Base-by-base conservation (phyloP, 495 filamentous ascomycete species). In the Penicilliopsis zonata region DNA sequence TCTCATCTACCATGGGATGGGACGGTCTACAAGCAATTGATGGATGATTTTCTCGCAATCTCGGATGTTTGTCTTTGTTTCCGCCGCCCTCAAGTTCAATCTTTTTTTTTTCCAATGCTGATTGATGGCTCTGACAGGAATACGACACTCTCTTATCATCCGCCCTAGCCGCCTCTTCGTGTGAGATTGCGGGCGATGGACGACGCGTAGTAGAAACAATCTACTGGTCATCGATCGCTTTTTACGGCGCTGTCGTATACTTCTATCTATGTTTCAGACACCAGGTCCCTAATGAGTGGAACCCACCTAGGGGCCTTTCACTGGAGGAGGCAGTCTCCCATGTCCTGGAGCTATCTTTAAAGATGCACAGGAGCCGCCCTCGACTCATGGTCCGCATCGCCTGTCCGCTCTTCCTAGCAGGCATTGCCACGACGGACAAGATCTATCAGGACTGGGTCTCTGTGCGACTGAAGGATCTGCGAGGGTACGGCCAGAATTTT, bases 191-290 rank as follows among this genome's bases (percentile, higher is more conserved):
- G 18, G 34, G 27, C 8, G 32, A 24, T 17, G 40, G 31, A 12
- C 46, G 50, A 15, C 44, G 50, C 24, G 40, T 59, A 18, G 41
- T 56, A 35, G 50, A 54, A 17, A 59, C 48, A 4, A 31, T 49
- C 13, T 46, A 45, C 36, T 52, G 55, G 50, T 47, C 50, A n/a
- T 35, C 46, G 13, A 54, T 52, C 13, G 49, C 55, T 16, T 50
- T 40, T 23, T 46, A 55, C 41, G 42, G 45, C 34, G 52, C 44
- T 1, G 42, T 55, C n/a, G 37, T 50, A 2, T 49, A 41, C 25
- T 46, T 46, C 20, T 41, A 53, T 25, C 54, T 53, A 2, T 55
- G 52, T 25, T 50, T 52, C 23, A 23, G 21, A 6, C 6, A 10
- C 21, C 21, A 23, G 21, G 21, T 23, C 6, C 21, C 21, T 23